Base-by-base conservation (phyloP, 108 stramenopile species). In the Nitzschia sp. region DNA sequence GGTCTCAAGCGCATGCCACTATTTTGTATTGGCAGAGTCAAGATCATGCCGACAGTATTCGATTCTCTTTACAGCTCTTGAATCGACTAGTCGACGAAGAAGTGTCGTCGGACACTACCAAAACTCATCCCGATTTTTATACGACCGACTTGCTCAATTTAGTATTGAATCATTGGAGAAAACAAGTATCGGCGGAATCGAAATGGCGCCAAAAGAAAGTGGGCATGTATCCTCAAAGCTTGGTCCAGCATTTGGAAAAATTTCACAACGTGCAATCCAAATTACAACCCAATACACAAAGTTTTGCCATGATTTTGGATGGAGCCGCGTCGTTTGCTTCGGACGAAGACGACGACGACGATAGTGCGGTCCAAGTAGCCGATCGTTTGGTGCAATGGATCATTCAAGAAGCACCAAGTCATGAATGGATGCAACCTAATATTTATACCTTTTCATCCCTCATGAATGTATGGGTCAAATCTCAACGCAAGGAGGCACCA, bases 381-480 rank as follows among this genome's bases (percentile, higher is more conserved):
- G 56, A 64, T 25, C 35, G 53, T 17, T 49, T 70, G 21, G 15
- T 77, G 23, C 30, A 64, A 1, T 70, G 69, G 68, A 29, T 65
- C 11, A 35, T 70, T 21, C 47, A 68, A 19, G 27, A 70, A 48
- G 76, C 69, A 23, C 19, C 13, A 2, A 46, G 59, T 17, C 26
- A 48, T 47, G 18, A 25, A 31, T 24, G 26, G 35, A 17, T 68
- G 0, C 61, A 53, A 21, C 76, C 76, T 3, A 77, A 77, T 63
- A 69, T 66, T 15, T 80, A 82, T 35, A 85, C 83, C 27, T 86
- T 85, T 70, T 84, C 84, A 31, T 84, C 77, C 30, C 77, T 85
- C n/a, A 90, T 90, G 71, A 82, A 87, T 69, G 75, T 83, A 6
- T 89, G 85, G 79, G 81, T 79, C 35, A 89, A 89, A 71, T 69